Evolutionary conservation across 108 stramenopile genomes (phyloP), one percentile per base, ranked within the genome.

Genomic region (Conticribra guillardii): DNA sequence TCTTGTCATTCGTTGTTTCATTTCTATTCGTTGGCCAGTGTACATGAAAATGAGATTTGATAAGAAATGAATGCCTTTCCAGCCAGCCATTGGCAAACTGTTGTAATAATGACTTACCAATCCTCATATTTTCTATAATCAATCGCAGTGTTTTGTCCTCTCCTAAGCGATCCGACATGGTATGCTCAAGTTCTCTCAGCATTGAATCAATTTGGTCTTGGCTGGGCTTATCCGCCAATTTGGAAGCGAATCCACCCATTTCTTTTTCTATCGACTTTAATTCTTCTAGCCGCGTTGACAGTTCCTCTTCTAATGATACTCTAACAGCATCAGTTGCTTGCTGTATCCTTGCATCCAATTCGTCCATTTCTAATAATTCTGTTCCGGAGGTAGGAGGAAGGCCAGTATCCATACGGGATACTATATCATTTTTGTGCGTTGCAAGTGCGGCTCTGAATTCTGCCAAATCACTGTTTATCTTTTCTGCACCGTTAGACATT

Each of bases 141-240:
- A 62, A 33, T 29, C 64, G 71, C 5, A 73, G 62, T n/a, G 30
- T 53, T 45, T 31, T 54, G 23, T 63, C 62, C 26, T 63, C 60
- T 46, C 62, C 61, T n/a, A 73, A 44, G 9, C 71, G 71, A 18
- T 64, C 54, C 4, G 41, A 54, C 44, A 67, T 55, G 16, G 19
- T 46, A 8, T 33, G 41, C 52, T 73, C 62, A 14, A 73, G 34
- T 47, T 56, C 33, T 14, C 33, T 51, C 29, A 73, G 41, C 61
- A 73, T 48, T 29, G 62, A 73, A 30, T 73, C 62, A 32, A 73
- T 64, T 30, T 73, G 71, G 17, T 63, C 71, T 63, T 73, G 61
- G 29, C 71, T 63, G 4, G 71, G 71, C 55, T 63, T 73, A 47
- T 73, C 71, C 9, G 54, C 55, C 18, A 73, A 54, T 41, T 73